Percentiles rank a stretch among this genome's conserved stretches.
These are phyloP conservation scores for Microthyrium microscopicum DNA, from an alignment of 2,329 filamentous ascomycete genomes.

Conservation along the genomic window DNA sequence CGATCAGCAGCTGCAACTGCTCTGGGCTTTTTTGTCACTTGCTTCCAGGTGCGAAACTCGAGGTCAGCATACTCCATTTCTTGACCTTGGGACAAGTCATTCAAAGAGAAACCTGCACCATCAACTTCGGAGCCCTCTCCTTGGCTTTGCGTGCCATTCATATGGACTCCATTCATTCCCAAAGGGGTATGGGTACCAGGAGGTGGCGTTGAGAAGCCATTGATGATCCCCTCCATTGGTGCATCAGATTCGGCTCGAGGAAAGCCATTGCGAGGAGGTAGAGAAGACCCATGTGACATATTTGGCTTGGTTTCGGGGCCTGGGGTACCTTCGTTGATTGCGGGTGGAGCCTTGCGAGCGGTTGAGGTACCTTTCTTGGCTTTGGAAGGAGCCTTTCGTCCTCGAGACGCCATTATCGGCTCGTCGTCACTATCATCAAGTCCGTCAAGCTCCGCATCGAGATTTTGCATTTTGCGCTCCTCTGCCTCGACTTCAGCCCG, in stretches of 20 bases:
- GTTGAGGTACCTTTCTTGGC: constrained; percentile 48
- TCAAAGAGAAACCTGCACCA: constrained; percentile 46
- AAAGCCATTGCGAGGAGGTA: constrained; percentile 32
- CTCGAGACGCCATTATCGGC: constrained; percentile 93
- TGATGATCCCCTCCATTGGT: constrained; percentile 55
- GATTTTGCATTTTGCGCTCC: constrained; percentile 60
- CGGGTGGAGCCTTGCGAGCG: constrained; percentile 55
- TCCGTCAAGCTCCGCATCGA: constrained; percentile 66
- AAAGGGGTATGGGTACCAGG: constrained; percentile 61
- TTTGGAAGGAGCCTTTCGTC: constrained; percentile 68
- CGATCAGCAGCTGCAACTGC: constrained; percentile 74
- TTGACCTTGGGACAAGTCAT: constrained; percentile 49
- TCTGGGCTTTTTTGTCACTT: constrained; percentile 92
- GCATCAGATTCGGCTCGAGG: constrained; percentile 56
- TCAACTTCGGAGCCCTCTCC: constrained; percentile 79
- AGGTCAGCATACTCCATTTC: constrained; percentile 72
- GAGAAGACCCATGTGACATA: constrained; percentile 33
- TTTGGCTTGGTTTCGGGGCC: constrained; percentile 57
- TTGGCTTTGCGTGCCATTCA: constrained; percentile 43
- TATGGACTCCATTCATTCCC: constrained; percentile 49
- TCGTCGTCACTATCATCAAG: constrained; percentile 87
- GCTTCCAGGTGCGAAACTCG: constrained; percentile 96
- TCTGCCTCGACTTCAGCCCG: constrained; percentile 74
- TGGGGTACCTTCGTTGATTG: constrained; percentile 65
- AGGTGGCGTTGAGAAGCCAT: constrained; percentile 74